phyloP scores from a whole-genome alignment of 2,329 filamentous ascomycete species.

The Cercospora nicotianae region DNA sequence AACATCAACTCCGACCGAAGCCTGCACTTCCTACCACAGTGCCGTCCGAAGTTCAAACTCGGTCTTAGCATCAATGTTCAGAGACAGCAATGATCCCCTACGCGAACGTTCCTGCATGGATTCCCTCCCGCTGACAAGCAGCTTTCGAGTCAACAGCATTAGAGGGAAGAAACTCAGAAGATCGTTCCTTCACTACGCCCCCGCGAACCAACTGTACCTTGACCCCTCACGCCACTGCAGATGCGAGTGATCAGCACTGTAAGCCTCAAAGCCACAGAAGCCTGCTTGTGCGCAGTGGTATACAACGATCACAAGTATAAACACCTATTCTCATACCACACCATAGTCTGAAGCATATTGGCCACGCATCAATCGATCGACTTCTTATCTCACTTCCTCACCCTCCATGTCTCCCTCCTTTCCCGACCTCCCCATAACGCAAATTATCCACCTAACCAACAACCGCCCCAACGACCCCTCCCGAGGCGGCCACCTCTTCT shows the following conservation, averaged over 20 bases:
- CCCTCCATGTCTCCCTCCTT: background rate
- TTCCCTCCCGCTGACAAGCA: background rate
- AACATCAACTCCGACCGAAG: background rate
- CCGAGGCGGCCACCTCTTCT: constrained; percentile 4
- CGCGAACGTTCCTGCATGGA: background rate
- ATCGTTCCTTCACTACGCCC: background rate
- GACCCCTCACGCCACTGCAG: background rate
- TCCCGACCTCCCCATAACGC: background rate
- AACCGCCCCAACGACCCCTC: background rate
- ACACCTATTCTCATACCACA: no score
- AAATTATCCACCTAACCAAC: constrained; percentile 19
- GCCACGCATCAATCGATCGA: no score
- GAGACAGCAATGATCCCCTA: background rate
- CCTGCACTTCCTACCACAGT: no score
- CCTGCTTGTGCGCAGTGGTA: background rate
- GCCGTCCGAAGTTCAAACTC: background rate
- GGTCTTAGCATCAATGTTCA: background rate
- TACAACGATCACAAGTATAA: no score
- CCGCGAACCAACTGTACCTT: background rate
- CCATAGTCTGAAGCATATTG: no score
- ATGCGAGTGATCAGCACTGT: background rate
- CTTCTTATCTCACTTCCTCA: background rate
- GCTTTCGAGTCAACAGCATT: background rate
- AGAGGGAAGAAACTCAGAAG: background rate
- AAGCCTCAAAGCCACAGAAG: background rate